Evolutionary conservation across 73 alveolate genomes (phyloP).

Genomic region (Tetrahymena borealis): DNA sequence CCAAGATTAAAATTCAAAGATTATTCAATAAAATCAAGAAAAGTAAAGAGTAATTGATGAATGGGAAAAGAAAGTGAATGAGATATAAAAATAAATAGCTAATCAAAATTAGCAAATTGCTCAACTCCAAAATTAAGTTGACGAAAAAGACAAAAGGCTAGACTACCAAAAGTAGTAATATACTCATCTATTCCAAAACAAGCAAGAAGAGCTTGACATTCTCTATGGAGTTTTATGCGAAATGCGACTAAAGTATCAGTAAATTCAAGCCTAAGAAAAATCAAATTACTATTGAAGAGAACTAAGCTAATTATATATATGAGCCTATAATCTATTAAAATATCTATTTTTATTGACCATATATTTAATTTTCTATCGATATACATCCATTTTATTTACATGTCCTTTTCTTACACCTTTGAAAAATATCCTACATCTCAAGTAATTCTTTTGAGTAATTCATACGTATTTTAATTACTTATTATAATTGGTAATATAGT

Average conservation of each 20-base stretch:
- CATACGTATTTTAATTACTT: too few relatives aligned
- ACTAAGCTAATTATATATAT: background rate
- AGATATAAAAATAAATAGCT: background rate
- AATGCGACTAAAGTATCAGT: background rate
- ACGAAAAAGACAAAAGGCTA: background rate
- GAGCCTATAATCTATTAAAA: too few relatives aligned
- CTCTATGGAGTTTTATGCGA: background rate
- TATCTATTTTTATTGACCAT: too few relatives aligned
- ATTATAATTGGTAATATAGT: too few relatives aligned
- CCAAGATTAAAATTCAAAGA: background rate
- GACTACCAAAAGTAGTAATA: background rate
- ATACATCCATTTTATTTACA: too few relatives aligned
- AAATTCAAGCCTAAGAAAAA: background rate
- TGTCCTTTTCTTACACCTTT: too few relatives aligned
- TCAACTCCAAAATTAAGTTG: background rate
- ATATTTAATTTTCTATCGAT: too few relatives aligned
- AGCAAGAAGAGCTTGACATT: background rate
- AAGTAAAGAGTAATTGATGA: background rate
- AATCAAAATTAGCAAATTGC: background rate
- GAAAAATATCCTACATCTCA: too few relatives aligned
- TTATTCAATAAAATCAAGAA: background rate
- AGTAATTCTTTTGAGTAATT: too few relatives aligned
- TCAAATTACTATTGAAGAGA: background rate
- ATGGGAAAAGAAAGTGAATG: background rate
- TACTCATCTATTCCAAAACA: background rate